These are phyloP conservation scores for Boletus rufocinnamomeus DNA, from an alignment of 768 basidiomycete genomes.

Conservation along the genomic window DNA sequence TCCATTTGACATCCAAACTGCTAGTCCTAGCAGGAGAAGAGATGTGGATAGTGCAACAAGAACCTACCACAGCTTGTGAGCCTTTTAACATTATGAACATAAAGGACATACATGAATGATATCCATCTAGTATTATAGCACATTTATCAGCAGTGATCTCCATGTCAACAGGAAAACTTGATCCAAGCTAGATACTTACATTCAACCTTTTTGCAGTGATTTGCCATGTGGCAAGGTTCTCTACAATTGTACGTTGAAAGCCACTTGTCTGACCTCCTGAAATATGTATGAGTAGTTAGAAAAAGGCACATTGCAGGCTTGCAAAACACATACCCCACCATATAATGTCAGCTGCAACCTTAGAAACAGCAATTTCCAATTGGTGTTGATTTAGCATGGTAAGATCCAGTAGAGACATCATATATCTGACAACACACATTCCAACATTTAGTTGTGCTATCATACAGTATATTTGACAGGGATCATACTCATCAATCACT, in stretches of 20 bases:
- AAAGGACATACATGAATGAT: background rate
- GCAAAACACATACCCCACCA: background rate
- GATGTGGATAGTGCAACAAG: background rate
- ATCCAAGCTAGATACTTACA: background rate
- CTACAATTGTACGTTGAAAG: background rate
- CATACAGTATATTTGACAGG: too few species aligned
- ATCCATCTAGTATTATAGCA: background rate
- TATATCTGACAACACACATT: background rate
- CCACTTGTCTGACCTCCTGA: background rate
- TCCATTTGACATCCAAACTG: background rate
- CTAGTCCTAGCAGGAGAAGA: background rate
- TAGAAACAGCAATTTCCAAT: background rate
- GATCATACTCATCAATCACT: background rate
- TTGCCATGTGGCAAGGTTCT: background rate
- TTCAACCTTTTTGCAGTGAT: background rate
- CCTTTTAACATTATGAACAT: background rate
- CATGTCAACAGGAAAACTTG: background rate
- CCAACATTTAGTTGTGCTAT: too few species aligned
- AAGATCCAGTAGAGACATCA: background rate
- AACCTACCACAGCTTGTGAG: background rate
- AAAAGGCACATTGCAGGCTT: too few species aligned
- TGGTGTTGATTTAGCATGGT: background rate
- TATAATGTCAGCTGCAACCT: background rate
- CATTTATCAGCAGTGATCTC: background rate
- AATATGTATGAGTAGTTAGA: too few species aligned